phyloP scores from a whole-genome alignment of 73 alveolate species.

The Paramecium bursaria region DNA sequence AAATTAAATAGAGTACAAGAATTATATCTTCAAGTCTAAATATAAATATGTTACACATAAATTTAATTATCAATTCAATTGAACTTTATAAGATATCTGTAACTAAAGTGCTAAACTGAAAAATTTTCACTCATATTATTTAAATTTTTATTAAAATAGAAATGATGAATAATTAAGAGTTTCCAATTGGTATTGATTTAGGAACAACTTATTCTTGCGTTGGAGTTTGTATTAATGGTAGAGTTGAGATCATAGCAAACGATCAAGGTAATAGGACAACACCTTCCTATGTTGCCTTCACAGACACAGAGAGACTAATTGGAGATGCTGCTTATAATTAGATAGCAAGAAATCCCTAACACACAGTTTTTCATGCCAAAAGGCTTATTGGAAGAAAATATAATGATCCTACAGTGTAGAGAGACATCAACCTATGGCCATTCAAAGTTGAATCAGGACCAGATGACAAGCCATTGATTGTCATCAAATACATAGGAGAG shows the following conservation, averaged over 20 bases:
- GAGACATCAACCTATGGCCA: conserved; percentile 88
- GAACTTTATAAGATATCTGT: no score
- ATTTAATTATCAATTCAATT: no score
- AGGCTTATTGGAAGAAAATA: conserved; percentile 82
- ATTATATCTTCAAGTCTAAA: no score
- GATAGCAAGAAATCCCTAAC: conserved; percentile 78
- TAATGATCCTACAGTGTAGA: conserved; percentile 77
- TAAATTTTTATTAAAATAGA: no score
- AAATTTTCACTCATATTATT: no score
- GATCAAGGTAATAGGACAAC: conserved; percentile 87
- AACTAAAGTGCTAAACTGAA: no score
- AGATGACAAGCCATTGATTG: conserved; percentile 86
- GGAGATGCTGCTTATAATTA: conserved; percentile 88
- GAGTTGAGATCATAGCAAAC: conserved; percentile 83
- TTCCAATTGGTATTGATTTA: conserved; percentile 85
- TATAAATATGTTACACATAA: no score
- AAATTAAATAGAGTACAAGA: no score
- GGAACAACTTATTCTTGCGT: conserved; percentile 93
- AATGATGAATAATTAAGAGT: no score
- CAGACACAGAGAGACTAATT: conserved; percentile 79
- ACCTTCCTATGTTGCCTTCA: conserved; percentile 93
- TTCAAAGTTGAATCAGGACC: conserved; percentile 84
- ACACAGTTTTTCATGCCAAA: conserved; percentile 79
- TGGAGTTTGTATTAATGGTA: conserved; percentile 79
- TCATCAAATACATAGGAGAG: conserved; percentile 76